Base-by-base conservation (phyloP, 805 yeast genomes). In the Saturnispora mendoncae region DNA sequence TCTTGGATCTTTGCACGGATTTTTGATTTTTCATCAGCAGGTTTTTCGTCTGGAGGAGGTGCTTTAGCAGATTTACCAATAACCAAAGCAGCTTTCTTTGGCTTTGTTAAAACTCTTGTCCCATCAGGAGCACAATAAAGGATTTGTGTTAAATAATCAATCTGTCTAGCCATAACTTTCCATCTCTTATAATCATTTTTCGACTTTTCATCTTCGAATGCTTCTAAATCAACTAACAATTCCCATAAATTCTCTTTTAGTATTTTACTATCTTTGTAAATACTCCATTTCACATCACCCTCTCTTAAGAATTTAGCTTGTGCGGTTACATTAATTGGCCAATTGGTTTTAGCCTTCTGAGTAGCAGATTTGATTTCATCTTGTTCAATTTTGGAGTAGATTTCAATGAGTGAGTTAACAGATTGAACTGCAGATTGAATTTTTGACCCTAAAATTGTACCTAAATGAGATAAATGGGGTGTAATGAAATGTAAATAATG, bases 401-500 rank as follows among this genome's bases (percentile, higher is more conserved):
- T 60, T 8, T 61, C 67, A 18, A 73, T 63, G 49, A 71, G 73
- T 48, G 64, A 59, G 14, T 48, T 53, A 13, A 76, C 59, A 36
- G 70, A 76, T 17, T 56, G 68, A 30, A 62, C 66, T 13, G 72
- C 79, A 8, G 55, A 58, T 6, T 74, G 72, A 26, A 77, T 46
- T 47, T 65, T 60, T 2, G 63, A 62, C 0, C 76, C 78, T 4
- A 78, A 58, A 7, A 69, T 52, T 28, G 74, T 78, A 19, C 76
- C 80, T 33, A 80, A 56, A 29, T 61, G 62, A 0, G 75, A 56
- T 21, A 52, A 28, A 0, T 78, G 80, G 0, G 90, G 92, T 3
- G 73, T 60, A 18, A 78, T 61, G 17, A 62, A 61, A 27, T 67
- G 61, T 34, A 77, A 65, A 51, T 72, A 81, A 5, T 55, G 61